phyloP scores from a whole-genome alignment of 139 green algal genomes.

The Coelastrella sp. region DNA sequence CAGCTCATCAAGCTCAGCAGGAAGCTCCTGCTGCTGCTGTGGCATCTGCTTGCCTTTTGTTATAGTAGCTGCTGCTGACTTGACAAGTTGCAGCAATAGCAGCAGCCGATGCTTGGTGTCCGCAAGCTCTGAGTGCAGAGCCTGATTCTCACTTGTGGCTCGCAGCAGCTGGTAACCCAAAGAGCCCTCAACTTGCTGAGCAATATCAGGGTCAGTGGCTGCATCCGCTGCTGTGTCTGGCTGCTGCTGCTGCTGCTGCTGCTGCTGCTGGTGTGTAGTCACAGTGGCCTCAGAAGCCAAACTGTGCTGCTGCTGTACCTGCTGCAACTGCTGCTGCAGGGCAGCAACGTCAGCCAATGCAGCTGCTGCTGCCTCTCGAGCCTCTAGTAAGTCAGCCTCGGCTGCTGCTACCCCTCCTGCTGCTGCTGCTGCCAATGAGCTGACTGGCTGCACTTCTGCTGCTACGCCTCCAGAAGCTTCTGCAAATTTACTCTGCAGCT shows the following conservation, averaged over 20 bases:
- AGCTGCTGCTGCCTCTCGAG: background rate
- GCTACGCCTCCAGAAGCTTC: background rate
- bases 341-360: background rate
- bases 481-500: background rate
- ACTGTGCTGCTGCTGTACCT: conserved; percentile 5
- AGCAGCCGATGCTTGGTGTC: conserved; percentile 28
- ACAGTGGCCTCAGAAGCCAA: too few relatives aligned
- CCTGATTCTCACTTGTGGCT: background rate
- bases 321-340: background rate
- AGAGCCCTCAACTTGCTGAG: background rate
- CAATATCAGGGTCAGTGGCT: background rate
- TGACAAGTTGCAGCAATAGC: conserved; percentile 33
- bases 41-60: background rate
- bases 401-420: background rate
- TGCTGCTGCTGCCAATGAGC: background rate
- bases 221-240: background rate
- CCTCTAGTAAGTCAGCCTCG: background rate
- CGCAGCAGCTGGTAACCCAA: background rate
- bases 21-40: conserved; percentile 23
- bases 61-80: conserved; percentile 1
- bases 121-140: background rate
- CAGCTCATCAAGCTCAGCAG: conserved; percentile 5
- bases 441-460: background rate
- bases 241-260: conserved; percentile 5
- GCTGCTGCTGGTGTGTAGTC: background rate